Evolutionary conservation across 495 filamentous ascomycete genomes (phyloP).

Genomic region (Aspergillus homomorphus): DNA sequence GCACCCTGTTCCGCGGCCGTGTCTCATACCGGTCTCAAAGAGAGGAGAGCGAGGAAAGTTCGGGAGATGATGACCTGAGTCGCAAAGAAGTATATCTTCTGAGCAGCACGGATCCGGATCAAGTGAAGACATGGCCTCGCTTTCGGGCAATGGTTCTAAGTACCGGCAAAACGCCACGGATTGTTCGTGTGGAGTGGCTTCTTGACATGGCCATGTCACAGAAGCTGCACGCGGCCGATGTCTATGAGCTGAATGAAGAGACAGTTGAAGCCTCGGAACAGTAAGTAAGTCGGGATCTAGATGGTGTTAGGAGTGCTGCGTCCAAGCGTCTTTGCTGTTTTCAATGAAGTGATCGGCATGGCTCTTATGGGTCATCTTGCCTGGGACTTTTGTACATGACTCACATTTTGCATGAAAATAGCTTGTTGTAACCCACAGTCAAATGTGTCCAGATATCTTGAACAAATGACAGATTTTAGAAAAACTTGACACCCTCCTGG

Average conservation of each 20-base stretch:
- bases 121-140: slow-evolving; percentile 71
- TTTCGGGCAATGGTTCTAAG: slow-evolving; percentile 74
- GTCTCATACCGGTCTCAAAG: slow-evolving; percentile 51
- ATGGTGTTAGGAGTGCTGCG: slow-evolving; percentile 11
- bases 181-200: slow-evolving; percentile 85
- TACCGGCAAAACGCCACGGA: slow-evolving; percentile 66
- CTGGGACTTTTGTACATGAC: slow-evolving; percentile 16
- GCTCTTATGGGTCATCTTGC: not conserved
- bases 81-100: slow-evolving; percentile 77
- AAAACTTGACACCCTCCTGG: slow-evolving; percentile 91
- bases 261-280: slow-evolving; percentile 29
- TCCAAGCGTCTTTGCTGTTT: slow-evolving; percentile 8
- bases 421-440: not conserved
- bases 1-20: slow-evolving; percentile 71
- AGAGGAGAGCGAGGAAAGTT: slow-evolving; percentile 47
- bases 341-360: not conserved
- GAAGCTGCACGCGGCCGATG: slow-evolving; percentile 59
- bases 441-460: not conserved
- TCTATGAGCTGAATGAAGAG: slow-evolving; percentile 52
- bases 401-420: slow-evolving; percentile 12
- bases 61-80: slow-evolving; percentile 55
- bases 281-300: slow-evolving; percentile 10
- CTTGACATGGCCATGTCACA: slow-evolving; percentile 87
- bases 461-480: slow-evolving; percentile 46
- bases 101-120: slow-evolving; percentile 58